Evolutionary conservation across 2,329 filamentous ascomycete genomes (phyloP).

Genomic region (Cadophora sp.): DNA sequence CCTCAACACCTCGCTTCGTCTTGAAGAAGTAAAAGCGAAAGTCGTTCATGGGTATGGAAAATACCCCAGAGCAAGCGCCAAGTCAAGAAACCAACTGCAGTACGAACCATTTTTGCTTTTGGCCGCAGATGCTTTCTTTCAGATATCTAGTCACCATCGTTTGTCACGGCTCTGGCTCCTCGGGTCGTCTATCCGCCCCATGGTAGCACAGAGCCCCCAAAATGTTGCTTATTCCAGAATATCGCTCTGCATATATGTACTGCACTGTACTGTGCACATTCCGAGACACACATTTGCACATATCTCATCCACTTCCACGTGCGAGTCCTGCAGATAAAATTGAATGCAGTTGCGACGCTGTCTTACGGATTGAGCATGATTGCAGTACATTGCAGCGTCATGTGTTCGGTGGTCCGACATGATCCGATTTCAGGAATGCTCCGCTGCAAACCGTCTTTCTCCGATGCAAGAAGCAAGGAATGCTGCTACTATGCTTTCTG

Average conservation of each 20-base stretch:
- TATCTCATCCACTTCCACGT: slow-evolving; percentile 10
- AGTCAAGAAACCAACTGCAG: background rate
- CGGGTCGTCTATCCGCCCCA: slow-evolving; percentile 4
- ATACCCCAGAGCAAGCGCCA: slow-evolving; percentile 5
- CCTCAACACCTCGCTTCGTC: background rate
- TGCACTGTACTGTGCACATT: background rate
- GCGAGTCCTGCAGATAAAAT: background rate
- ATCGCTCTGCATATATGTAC: background rate
- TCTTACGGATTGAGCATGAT: background rate
- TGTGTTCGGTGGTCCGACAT: slow-evolving; percentile 1
- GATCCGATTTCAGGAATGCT: slow-evolving; percentile 8
- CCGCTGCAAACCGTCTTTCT: slow-evolving; percentile 23
- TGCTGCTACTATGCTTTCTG: background rate
- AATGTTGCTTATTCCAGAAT: slow-evolving; percentile 7
- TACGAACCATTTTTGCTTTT: background rate
- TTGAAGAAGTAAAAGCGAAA: slow-evolving; percentile 1
- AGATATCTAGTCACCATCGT: background rate
- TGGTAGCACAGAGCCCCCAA: background rate
- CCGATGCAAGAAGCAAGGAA: slow-evolving; percentile 15
- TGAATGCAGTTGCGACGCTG: background rate
- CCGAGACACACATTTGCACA: slow-evolving; percentile 12
- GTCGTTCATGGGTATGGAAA: background rate
- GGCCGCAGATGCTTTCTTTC: background rate
- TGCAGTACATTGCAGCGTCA: background rate
- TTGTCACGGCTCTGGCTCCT: background rate